These are phyloP conservation scores for Lentinula edodes DNA, from an alignment of 768 basidiomycete genomes.

Conservation along the genomic window DNA sequence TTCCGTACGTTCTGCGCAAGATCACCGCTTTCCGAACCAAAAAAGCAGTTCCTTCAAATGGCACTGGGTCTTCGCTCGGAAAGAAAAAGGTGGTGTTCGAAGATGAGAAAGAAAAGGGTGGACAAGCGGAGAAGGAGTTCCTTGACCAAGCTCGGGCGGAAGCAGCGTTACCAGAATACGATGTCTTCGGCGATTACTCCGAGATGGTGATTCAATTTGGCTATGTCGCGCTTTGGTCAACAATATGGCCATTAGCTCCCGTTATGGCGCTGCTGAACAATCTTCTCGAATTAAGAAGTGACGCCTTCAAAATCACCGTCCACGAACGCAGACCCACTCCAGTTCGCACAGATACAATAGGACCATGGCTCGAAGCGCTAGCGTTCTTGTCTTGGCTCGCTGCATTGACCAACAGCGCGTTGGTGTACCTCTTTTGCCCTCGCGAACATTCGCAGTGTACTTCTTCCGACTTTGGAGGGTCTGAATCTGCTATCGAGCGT, in stretches of 20 bases:
- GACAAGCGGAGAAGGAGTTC: conserved; percentile 69
- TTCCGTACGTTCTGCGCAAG: conserved; percentile 72
- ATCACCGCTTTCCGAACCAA: conserved; percentile 45
- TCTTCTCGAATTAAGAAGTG: conserved; percentile 83
- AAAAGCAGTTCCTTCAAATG: conserved; percentile 21
- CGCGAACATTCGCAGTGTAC: background rate
- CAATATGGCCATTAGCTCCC: conserved; percentile 93
- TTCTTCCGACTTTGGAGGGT: background rate
- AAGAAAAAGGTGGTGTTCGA: conserved; percentile 11
- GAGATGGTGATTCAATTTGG: conserved; percentile 98
- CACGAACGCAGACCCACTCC: conserved; percentile 85
- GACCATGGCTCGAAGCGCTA: conserved; percentile 89
- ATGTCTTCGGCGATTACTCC: conserved; percentile 81
- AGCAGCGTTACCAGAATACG: conserved; percentile 40
- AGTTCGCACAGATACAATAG: conserved; percentile 83
- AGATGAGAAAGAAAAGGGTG: conserved; percentile 21
- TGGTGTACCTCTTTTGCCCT: conserved; percentile 86
- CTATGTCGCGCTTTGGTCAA: conserved; percentile 86
- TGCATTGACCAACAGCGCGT: conserved; percentile 81
- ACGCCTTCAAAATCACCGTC: conserved; percentile 91
- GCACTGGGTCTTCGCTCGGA: background rate
- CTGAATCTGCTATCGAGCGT: background rate
- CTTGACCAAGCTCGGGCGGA: conserved; percentile 61
- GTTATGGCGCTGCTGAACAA: conserved; percentile 89
- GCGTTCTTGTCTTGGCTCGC: conserved; percentile 87